phyloP scores from a whole-genome alignment of 2,329 filamentous ascomycete genomes.

The Colletotrichum falcatum region DNA sequence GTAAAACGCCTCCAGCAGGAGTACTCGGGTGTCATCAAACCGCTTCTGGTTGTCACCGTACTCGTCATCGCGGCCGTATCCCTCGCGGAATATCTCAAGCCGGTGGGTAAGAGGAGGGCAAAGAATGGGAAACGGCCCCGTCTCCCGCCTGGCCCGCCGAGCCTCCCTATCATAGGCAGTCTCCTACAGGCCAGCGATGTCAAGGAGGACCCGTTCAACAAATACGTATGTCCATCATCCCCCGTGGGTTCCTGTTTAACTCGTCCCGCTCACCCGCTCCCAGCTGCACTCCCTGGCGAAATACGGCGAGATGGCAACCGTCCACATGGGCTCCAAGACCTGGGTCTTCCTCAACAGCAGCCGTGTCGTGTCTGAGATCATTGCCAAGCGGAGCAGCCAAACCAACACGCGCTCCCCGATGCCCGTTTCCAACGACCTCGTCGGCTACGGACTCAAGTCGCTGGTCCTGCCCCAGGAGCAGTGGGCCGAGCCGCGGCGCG shows the following conservation, averaged over 20 bases:
- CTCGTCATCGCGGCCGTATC: not conserved
- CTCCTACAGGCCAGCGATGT: not conserved
- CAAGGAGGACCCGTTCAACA: not conserved
- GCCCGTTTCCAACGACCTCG: slow-evolving; percentile 50
- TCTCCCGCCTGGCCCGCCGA: slow-evolving; percentile 5
- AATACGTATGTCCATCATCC: not conserved
- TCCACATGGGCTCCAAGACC: slow-evolving; percentile 50
- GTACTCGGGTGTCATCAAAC: not conserved
- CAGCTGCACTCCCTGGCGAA: slow-evolving; percentile 11
- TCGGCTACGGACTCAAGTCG: slow-evolving; percentile 50
- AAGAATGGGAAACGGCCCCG: not conserved
- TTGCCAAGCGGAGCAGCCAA: slow-evolving; percentile 50
- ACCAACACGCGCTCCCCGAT: slow-evolving; percentile 47
- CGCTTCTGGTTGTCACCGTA: not conserved
- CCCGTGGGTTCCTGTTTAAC: no score
- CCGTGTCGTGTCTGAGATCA: slow-evolving; percentile 53
- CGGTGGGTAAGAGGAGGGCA: not conserved
- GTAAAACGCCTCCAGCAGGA: not conserved
- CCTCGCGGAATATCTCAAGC: not conserved
- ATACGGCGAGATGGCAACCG: slow-evolving; percentile 47
- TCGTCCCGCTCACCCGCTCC: not conserved
- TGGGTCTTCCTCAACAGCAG: slow-evolving; percentile 57
- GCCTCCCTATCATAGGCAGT: not conserved
- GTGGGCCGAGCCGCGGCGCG: slow-evolving; percentile 53
- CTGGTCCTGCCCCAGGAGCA: slow-evolving; percentile 49